Percentiles rank a stretch among this genome's conserved stretches.
Conservation (phyloP, 257 asterid genomes). For the Ocimum tenuiflorum region DNA sequence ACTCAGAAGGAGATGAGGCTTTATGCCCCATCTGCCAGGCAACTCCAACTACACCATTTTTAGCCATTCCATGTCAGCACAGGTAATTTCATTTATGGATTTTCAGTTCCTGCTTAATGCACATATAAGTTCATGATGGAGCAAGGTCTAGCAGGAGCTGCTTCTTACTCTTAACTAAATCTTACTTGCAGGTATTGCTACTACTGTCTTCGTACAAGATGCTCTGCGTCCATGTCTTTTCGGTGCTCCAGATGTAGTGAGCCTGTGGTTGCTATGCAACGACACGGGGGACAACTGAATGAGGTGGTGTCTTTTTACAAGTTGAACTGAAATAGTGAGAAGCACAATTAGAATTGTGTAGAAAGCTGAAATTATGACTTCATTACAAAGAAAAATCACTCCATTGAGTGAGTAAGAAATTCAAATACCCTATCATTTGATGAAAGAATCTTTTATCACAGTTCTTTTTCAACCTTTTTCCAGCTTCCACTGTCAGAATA, state of each 20-base stretch:
- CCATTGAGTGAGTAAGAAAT: constrained; percentile 24
- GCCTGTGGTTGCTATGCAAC: constrained; percentile 86
- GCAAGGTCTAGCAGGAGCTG: too few relatives aligned
- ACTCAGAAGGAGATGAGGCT: constrained; percentile 51
- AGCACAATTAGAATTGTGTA: constrained; percentile 21
- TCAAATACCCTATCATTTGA: constrained; percentile 5
- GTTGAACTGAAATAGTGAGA: constrained; percentile 10
- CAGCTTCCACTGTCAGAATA: constrained; percentile 1
- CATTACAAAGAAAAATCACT: constrained; percentile 24
- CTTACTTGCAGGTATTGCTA: constrained; percentile 67
- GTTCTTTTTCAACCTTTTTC: neutral
- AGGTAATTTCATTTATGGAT: constrained; percentile 34
- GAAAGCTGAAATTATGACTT: constrained; percentile 22
- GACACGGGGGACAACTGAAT: constrained; percentile 37
- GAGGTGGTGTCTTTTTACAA: constrained; percentile 27
- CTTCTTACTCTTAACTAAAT: too few relatives aligned
- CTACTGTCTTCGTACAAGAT: constrained; percentile 78
- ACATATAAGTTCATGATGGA: neutral
- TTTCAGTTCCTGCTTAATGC: neutral
- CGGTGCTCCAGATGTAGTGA: constrained; percentile 79
- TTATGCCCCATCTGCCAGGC: constrained; percentile 84
- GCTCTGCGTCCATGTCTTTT: constrained; percentile 66
- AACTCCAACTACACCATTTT: constrained; percentile 75
- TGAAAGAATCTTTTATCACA: neutral
- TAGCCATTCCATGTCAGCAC: constrained; percentile 93